Base-by-base conservation (phyloP, 805 yeast genomes). In the Torulaspora quercuum region DNA sequence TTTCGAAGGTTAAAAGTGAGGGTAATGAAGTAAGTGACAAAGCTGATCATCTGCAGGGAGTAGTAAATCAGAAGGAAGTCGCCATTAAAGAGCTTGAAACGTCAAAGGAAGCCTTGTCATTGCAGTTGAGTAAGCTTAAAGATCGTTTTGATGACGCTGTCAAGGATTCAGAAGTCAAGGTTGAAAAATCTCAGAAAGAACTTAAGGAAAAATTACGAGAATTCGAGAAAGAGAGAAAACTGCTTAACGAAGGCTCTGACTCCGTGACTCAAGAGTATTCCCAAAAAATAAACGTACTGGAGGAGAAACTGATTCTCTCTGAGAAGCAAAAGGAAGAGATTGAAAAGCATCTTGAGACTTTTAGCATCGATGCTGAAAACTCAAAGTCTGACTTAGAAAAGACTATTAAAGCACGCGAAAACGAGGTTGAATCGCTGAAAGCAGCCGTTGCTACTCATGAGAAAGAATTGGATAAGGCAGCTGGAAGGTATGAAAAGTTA, bases 221-320 rank as follows among this genome's bases (percentile, higher is more conserved):
- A 27, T 67, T 76, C 41, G 81, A 76, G 31, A 64, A 63, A 21
- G 81, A 76, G 47, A 59, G 81, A 37, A 61, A 57, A 8, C 55
- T 70, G 47, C 50, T 73, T 8, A 67, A 67, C 36, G 72, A 72
- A 35, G 70, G 62, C 32, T 75, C 82, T 0, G 76, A 72, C 38
- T 63, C 74, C 0, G 61, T 70, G 0, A 61, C 73, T 0, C 65
- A 70, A 44, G 76, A 73, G 37, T 75, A 73, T 44, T 61, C 70
- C 7, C 70, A 67, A 19, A 72, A 68, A 46, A 65, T 75, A 6
- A 58, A 63, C 10, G 47, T 43, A 6, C 49, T 76, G 10, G 81
- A 76, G 41, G 65, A 57, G 5, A 34, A 37, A 24, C 25, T 46
- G 2, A 31, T 42, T 8, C 22, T 29, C 19, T 25, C 13, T 18